These are phyloP conservation scores for Hyaloscypha variabilis DNA, from an alignment of 495 filamentous ascomycete genomes.

Conservation along the genomic window DNA sequence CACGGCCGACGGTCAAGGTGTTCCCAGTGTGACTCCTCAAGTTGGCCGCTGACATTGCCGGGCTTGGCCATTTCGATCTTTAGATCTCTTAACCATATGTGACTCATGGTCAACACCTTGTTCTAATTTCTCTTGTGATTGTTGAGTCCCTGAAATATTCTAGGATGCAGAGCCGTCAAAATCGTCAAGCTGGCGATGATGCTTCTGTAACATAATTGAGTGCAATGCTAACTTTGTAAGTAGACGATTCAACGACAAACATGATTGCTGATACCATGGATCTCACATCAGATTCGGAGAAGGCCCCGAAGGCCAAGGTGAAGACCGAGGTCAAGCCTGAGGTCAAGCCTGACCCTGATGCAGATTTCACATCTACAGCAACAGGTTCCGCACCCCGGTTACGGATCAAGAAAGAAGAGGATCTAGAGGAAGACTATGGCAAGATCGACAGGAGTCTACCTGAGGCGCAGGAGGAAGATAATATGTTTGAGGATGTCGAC, in stretches of 20 bases:
- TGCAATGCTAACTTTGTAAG: neutral
- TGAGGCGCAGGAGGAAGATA: constrained; percentile 19
- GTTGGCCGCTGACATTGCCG: neutral
- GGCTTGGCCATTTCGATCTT: neutral
- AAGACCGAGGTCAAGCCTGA: constrained; percentile 1
- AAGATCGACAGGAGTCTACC: constrained; percentile 15
- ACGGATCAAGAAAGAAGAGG: constrained; percentile 23
- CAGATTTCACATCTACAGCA: neutral
- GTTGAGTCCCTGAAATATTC: too few species aligned
- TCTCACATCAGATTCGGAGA: neutral
- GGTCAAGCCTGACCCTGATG: too few species aligned
- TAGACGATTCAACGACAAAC: neutral
- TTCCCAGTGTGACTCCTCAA: neutral
- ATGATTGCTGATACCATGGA: neutral
- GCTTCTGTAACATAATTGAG: neutral
- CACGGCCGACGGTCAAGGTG: neutral
- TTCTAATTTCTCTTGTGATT: too few species aligned
- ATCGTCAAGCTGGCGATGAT: neutral
- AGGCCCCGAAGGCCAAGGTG: neutral
- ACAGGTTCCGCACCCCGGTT: neutral
- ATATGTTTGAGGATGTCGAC: constrained; percentile 5
- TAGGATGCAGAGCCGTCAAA: neutral
- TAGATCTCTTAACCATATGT: neutral
- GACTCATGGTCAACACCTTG: neutral
- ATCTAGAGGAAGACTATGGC: constrained; percentile 4